Conservation (phyloP, 345 rosid species). For the Combretum micranthum region DNA sequence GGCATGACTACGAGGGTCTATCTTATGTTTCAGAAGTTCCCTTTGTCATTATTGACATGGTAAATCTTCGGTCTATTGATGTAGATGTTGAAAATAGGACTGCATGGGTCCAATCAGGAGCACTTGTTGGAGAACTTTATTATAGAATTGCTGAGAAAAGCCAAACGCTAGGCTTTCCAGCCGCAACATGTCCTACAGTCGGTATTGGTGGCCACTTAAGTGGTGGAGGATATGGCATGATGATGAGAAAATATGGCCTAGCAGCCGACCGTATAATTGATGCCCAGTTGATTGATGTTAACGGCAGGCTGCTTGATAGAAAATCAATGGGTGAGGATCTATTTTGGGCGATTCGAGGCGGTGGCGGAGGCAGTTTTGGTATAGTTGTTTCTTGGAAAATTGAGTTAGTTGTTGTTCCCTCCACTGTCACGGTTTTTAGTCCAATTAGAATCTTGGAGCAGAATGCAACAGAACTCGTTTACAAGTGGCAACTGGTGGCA, state of each 20-base stretch:
- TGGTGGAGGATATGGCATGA: constrained; percentile 20
- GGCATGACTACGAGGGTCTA: neutral
- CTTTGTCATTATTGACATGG: constrained; percentile 1
- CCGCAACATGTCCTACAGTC: neutral
- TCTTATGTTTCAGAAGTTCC: constrained; percentile 1
- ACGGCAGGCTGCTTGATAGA: constrained; percentile 34
- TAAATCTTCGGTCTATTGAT: neutral
- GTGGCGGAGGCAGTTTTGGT: constrained; percentile 11
- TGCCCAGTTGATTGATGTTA: constrained; percentile 23
- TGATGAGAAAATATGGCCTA: constrained; percentile 49
- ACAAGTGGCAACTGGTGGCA: constrained; percentile 6
- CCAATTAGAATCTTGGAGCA: constrained; percentile 5
- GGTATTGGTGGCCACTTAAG: neutral
- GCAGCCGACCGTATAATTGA: constrained; percentile 43
- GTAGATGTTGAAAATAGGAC: constrained; percentile 3
- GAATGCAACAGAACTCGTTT: constrained; percentile 3
- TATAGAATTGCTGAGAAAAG: constrained; percentile 9
- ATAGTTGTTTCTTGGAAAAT: constrained; percentile 9
- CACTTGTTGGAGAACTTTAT: constrained; percentile 6
- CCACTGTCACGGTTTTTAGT: constrained; percentile 4
- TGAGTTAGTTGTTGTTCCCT: constrained; percentile 4
- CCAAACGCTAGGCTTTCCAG: constrained; percentile 2
- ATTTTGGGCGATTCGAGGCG: constrained; percentile 19
- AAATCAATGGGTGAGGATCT: constrained; percentile 41
- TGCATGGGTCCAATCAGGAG: constrained; percentile 7